A percentile compares a stretch with the other conserved stretches of the same genome.
These are phyloP conservation scores for Ustilago cynodontis DNA, from an alignment of 1,284 basidiomycete species.

Conservation along the genomic window DNA sequence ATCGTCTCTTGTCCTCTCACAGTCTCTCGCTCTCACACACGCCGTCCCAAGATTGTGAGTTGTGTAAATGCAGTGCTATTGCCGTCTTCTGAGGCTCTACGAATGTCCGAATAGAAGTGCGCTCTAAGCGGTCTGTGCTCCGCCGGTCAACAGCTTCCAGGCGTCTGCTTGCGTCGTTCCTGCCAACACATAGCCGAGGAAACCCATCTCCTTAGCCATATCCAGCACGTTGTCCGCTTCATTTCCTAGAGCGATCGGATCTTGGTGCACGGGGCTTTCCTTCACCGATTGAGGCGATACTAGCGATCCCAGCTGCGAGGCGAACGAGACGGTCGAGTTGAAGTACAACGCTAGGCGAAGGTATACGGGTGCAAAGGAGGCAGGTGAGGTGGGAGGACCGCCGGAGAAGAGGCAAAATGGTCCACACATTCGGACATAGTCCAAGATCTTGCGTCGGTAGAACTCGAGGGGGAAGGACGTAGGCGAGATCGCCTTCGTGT, in stretches of 20 bases:
- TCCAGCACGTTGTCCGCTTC: constrained; percentile 40
- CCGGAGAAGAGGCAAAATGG: constrained; percentile 43
- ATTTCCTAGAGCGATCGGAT: constrained; percentile 14
- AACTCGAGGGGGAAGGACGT: constrained; percentile 34
- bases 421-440: constrained; percentile 51
- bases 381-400: constrained; percentile 13
- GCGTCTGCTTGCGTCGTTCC: constrained; percentile 26
- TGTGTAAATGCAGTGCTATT: neutral
- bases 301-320: constrained; percentile 26
- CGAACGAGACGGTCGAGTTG: constrained; percentile 34
- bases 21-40: neutral
- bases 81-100: neutral
- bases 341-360: constrained; percentile 37
- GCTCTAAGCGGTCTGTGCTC: neutral
- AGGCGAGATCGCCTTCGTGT: neutral
- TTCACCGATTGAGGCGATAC: constrained; percentile 14
- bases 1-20: neutral
- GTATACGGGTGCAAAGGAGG: constrained; percentile 34
- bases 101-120: neutral
- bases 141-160: constrained; percentile 23
- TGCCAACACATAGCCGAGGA: constrained; percentile 39
- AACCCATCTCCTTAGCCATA: constrained; percentile 31
- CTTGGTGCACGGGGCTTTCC: constrained; percentile 15
- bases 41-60: neutral
- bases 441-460: constrained; percentile 44